A percentile compares a stretch with the other conserved stretches of the same genome.
These are phyloP conservation scores for Chaetomium cochliodes DNA, from an alignment of 495 filamentous ascomycete genomes.

Conservation along the genomic window DNA sequence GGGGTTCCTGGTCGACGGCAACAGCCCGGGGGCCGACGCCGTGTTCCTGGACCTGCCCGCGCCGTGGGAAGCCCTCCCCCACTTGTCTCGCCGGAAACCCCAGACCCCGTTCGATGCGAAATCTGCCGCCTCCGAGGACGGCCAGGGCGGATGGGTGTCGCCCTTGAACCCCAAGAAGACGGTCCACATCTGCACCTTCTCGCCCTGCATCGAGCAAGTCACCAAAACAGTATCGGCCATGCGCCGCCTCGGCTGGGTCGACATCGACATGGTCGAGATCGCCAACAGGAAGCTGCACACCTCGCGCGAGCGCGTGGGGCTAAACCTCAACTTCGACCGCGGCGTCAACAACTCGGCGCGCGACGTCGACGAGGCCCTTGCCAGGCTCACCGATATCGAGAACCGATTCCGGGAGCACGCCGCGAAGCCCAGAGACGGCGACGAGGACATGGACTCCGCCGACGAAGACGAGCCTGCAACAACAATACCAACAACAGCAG, in stretches of 20 bases:
- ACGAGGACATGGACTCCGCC: constrained; percentile 30
- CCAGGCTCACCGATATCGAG: constrained; percentile 70
- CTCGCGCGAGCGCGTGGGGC: constrained; percentile 73
- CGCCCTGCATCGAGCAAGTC: constrained; percentile 94
- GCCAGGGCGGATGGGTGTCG: constrained; percentile 49
- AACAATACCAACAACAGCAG: too few relatives aligned
- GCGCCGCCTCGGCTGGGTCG: constrained; percentile 79
- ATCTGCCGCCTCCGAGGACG: constrained; percentile 18
- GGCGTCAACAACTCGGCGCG: constrained; percentile 54
- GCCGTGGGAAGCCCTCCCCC: constrained; percentile 85
- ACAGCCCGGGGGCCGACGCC: constrained; percentile 67
- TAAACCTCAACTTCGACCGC: constrained; percentile 43
- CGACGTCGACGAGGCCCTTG: constrained; percentile 75
- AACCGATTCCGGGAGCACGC: constrained; percentile 58
- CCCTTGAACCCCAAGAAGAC: constrained; percentile 67
- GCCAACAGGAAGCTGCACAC: constrained; percentile 74
- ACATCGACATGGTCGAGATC: constrained; percentile 88
- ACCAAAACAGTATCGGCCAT: constrained; percentile 75
- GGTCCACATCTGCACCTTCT: constrained; percentile 85
- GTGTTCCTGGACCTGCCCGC: constrained; percentile 93
- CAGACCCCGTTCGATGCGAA: constrained; percentile 16
- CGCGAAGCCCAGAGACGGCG: constrained; percentile 32
- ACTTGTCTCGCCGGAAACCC: constrained; percentile 64
- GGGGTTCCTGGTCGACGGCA: constrained; percentile 67
- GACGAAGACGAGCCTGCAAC: constrained; percentile 25